phyloP scores from a whole-genome alignment of 2,329 filamentous ascomycete genomes.

The Sclerotinia spermophila region DNA sequence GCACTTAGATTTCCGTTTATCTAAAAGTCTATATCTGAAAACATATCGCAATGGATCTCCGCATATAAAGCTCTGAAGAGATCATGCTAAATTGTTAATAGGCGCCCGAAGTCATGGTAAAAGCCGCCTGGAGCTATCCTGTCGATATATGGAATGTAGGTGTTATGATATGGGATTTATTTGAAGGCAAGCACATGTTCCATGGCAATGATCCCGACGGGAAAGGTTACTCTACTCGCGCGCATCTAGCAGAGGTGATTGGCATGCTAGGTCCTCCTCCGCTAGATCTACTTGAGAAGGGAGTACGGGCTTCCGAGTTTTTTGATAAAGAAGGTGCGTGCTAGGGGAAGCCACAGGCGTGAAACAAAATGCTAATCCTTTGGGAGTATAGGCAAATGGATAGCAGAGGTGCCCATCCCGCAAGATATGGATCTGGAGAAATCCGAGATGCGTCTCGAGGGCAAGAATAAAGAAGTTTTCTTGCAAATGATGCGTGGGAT shows the following conservation, averaged over 20 bases:
- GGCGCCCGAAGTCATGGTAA: slow-evolving; percentile 40
- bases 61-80: background rate
- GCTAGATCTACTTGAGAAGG: slow-evolving; percentile 32
- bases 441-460: slow-evolving; percentile 27
- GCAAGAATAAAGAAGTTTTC: slow-evolving; percentile 36
- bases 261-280: slow-evolving; percentile 33
- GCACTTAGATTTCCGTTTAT: background rate
- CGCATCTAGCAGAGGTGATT: slow-evolving; percentile 33
- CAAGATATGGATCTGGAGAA: slow-evolving; percentile 12
- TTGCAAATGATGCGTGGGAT: slow-evolving; percentile 36
- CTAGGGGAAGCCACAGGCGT: background rate
- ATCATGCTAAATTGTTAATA: slow-evolving; percentile 23
- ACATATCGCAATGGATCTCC: background rate
- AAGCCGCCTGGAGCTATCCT: slow-evolving; percentile 37
- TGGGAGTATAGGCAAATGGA: background rate
- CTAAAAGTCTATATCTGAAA: background rate
- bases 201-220: slow-evolving; percentile 27
- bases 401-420: slow-evolving; percentile 10
- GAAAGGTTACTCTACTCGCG: slow-evolving; percentile 24
- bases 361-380: slow-evolving; percentile 3
- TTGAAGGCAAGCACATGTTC: slow-evolving; percentile 30
- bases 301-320: slow-evolving; percentile 28
- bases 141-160: slow-evolving; percentile 41
- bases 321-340: slow-evolving; percentile 32
- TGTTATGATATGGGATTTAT: slow-evolving; percentile 37